Conservation (phyloP, 2,329 filamentous ascomycete species). For the Ceratocystis smalleyi region DNA sequence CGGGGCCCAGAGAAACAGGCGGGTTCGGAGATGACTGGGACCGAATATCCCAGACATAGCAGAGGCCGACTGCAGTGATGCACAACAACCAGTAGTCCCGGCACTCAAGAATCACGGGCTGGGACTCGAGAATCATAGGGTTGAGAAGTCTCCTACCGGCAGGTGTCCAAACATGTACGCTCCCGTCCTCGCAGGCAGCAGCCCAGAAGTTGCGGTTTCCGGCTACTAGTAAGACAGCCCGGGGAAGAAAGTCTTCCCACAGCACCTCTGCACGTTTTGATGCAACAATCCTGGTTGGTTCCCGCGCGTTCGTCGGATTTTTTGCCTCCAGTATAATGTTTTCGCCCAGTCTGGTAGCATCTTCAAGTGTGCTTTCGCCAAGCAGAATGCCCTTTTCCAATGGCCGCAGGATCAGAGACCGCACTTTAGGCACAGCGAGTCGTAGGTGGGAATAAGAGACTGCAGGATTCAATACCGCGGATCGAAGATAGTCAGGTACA, state of each 20-base stretch:
- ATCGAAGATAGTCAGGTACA: slow-evolving; percentile 72
- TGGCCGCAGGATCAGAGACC: slow-evolving; percentile 67
- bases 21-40: slow-evolving; percentile 73
- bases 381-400: slow-evolving; percentile 51
- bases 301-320: slow-evolving; percentile 61
- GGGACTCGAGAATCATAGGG: slow-evolving; percentile 73
- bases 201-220: slow-evolving; percentile 87
- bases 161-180: slow-evolving; percentile 79
- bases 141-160: slow-evolving; percentile 76
- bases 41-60: slow-evolving; percentile 85
- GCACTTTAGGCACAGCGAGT: slow-evolving; percentile 73
- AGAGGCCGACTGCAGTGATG: slow-evolving; percentile 75
- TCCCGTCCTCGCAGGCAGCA: slow-evolving; percentile 83
- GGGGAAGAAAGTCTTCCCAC: slow-evolving; percentile 89
- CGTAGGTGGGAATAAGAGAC: slow-evolving; percentile 70
- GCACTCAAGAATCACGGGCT: slow-evolving; percentile 86
- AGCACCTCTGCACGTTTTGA: slow-evolving; percentile 64
- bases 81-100: slow-evolving; percentile 79
- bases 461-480: slow-evolving; percentile 70
- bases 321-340: slow-evolving; percentile 75
- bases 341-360: slow-evolving; percentile 47
- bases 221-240: slow-evolving; percentile 74
- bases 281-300: slow-evolving; percentile 71
- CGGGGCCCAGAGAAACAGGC: slow-evolving; percentile 73
- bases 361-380: slow-evolving; percentile 38